Evolutionary conservation across 345 rosid genomes (phyloP).

Genomic region (Garcia nutans): DNA sequence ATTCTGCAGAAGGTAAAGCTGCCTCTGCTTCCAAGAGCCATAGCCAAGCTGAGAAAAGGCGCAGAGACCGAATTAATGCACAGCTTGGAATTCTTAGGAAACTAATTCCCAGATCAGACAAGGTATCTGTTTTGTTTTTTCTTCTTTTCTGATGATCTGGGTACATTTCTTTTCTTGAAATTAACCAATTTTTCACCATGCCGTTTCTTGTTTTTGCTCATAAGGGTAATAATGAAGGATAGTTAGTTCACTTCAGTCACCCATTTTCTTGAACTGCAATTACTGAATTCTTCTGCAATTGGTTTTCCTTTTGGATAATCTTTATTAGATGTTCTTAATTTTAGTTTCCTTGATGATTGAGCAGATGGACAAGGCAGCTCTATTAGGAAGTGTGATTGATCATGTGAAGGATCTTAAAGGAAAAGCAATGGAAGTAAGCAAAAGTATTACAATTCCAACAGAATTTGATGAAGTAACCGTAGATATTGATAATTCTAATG

Average conservation of each 20-base stretch:
- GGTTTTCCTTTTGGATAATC: not conserved
- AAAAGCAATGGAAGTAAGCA: conserved; percentile 55
- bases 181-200: no score
- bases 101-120: conserved; percentile 80
- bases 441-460: conserved; percentile 50
- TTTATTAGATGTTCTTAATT: not conserved
- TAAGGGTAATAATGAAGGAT: no score
- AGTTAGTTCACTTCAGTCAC: no score
- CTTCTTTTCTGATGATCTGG: not conserved
- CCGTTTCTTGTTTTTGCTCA: not conserved
- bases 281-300: not conserved
- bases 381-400: conserved; percentile 67
- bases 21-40: conserved; percentile 53
- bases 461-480: conserved; percentile 72
- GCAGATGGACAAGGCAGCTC: conserved; percentile 95
- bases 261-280: not conserved
- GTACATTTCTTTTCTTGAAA: not conserved
- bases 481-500: conserved; percentile 35
- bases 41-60: conserved; percentile 88
- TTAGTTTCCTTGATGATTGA: conserved; percentile 10
- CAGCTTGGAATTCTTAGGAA: conserved; percentile 84
- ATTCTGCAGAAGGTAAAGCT: conserved; percentile 34
- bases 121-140: conserved; percentile 40
- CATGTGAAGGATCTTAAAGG: conserved; percentile 68
- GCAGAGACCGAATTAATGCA: conserved; percentile 79